Base-by-base conservation (phyloP, 179 eudicot species). In the Beta lomatogona region DNA sequence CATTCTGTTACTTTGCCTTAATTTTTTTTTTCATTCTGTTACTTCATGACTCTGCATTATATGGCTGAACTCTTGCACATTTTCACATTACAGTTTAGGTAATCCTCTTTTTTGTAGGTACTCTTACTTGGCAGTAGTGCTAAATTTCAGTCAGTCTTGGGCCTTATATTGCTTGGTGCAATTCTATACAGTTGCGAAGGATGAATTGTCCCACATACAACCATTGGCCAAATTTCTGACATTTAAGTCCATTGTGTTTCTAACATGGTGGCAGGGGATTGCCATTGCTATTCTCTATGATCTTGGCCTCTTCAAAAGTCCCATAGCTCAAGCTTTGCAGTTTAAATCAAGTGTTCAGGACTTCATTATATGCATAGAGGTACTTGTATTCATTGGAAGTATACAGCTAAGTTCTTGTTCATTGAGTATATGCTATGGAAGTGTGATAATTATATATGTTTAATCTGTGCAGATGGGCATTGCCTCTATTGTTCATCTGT, bases 261-360 rank as follows among this genome's bases (percentile, higher is more conserved):
- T 96, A 87, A 94, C 99, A 31, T 96, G 99, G 99, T 96, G 99
- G 99, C 98, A 96, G 94, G 99, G 99, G 82, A 88, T 96, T 79
- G 91, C 92, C 60, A 96, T 96, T 75, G 94, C 99, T 16, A 87
- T 96, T 79, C 88, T 96, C 28, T 91, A 88, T 80, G 89, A 88
- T 70, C 78, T 96, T 74, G 98, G 98, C 36, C 88, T 96, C 75
- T 87, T 96, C 75, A 91, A 92, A 86, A 96, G 99, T 84, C 93
- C 93, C 74, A 88, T 96, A 88, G 99, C 97, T 89, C 94, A 93
- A 84, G 89, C 96, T 22, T 89, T 96, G 89, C 97, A 96, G 88
- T 88, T 96, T 79, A 88, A 96, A 77, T 89, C 99, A 74, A 93
- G 97, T 64, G 91, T 96, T 53, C 99, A 96, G 76, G 95, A 94